Evolutionary conservation across 2,329 filamentous ascomycete genomes (phyloP).

Genomic region (Fusarium newnesense): DNA sequence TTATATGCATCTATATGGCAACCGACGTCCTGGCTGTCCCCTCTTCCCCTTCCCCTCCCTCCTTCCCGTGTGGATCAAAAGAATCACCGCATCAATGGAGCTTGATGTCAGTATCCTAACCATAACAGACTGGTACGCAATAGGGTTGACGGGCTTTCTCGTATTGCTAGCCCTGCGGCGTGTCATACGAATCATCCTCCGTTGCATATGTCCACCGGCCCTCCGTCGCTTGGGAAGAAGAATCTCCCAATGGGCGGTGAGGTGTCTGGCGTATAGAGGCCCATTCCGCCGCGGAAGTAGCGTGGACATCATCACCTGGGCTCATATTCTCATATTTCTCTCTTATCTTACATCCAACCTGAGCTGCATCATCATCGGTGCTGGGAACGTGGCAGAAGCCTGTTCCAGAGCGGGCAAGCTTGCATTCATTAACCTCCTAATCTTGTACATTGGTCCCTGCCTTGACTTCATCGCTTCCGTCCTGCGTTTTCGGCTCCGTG

Average conservation of each 20-base stretch:
- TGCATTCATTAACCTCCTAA: conserved; percentile 6
- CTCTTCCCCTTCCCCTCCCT: neutral
- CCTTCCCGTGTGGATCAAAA: neutral
- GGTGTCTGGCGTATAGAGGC: neutral
- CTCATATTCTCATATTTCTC: neutral
- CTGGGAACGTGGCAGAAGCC: neutral
- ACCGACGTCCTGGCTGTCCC: neutral
- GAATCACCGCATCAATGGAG: neutral
- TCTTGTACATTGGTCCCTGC: conserved; percentile 12
- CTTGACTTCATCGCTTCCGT: conserved; percentile 8
- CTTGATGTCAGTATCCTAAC: neutral
- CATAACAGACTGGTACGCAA: conserved; percentile 2
- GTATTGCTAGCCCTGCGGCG: neutral
- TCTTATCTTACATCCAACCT: conserved; percentile 11
- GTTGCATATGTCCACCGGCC: neutral
- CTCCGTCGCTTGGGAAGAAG: neutral
- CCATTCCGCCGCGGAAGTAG: conserved; percentile 7
- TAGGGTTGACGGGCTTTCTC: neutral
- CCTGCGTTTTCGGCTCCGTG: conserved; percentile 6
- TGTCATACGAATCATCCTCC: neutral
- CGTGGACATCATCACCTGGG: conserved; percentile 10
- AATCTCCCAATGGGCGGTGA: neutral
- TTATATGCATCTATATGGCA: neutral
- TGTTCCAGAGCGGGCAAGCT: conserved; percentile 10
- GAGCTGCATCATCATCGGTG: conserved; percentile 3